Base-by-base conservation (phyloP, 257 asterid species). In the Solanum peruvianum region DNA sequence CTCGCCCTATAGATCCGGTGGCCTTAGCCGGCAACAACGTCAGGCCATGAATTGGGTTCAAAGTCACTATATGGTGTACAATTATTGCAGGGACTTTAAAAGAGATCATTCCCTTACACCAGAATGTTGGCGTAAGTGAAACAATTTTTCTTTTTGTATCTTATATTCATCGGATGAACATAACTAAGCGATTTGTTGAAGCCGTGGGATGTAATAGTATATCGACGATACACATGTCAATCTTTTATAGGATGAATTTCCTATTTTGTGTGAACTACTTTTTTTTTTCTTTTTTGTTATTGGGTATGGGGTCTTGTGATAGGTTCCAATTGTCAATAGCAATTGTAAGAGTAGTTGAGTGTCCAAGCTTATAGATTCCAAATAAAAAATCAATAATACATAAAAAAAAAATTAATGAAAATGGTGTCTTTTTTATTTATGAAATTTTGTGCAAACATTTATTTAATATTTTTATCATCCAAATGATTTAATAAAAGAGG, bases 71-170 rank as follows among this genome's bases (percentile, higher is more conserved):
- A 42, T 92, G 98, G 94, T 91, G 0, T 96, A 95, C 58, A 91
- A 96, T 72, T 96, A 96, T 76, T 96, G 98, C 92, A 41, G 77
- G 89, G 98, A 96, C 89, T 27, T 75, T 83, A 96, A 92, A 86
- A 94, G 98, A 91, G 97, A 95, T 89, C 98, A 91, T 76, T 94
- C 98, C 82, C 86, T 86, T 12, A 96, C 98, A 64, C 98, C 99
- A 0, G 98, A 96, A 86, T 96, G 99, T 87, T 92, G 93, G 92
- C 88, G 67, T 62, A 72, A 90, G 11, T 60, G 16, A 2, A 58
- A 6, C 20, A 9, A 64, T 39, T 33, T 62, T 42, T 42, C n/a
- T 18, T 23, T 56, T 56, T 56, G n/a, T 56, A 56, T 56, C 64
- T 56, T 56, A 56, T 56, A 56, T 52, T 56, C 10, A 56, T 56